phyloP scores from a whole-genome alignment of 306 rosid genomes.

The Rubus idaeus region DNA sequence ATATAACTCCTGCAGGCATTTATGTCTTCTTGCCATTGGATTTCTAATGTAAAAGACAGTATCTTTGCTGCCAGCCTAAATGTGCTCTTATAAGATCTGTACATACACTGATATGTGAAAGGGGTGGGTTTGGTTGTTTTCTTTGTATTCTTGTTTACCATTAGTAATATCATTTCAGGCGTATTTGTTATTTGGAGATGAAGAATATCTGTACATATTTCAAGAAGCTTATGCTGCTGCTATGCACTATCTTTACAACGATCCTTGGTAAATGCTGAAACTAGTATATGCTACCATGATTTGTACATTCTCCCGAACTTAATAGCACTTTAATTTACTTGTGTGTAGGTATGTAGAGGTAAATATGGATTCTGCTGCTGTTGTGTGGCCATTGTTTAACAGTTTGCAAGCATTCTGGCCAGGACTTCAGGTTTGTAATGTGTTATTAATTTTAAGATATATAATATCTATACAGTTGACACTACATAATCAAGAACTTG shows the following conservation, averaged over 20 bases:
- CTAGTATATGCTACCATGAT: constrained; percentile 35
- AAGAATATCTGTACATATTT: constrained; percentile 90
- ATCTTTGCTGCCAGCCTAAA: background rate
- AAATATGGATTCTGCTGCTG: constrained; percentile 94
- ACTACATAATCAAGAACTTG: constrained; percentile 18
- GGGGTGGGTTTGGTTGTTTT: constrained; percentile 1
- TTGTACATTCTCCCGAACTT: constrained; percentile 23
- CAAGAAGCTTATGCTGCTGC: constrained; percentile 98
- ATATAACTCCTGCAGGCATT: background rate
- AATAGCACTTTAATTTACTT: constrained; percentile 20
- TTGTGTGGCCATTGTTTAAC: constrained; percentile 96
- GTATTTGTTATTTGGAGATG: constrained; percentile 89
- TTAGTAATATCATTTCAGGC: constrained; percentile 57
- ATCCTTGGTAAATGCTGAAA: constrained; percentile 83
- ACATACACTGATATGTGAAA: background rate
- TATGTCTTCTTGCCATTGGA: background rate
- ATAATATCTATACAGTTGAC: constrained; percentile 19
- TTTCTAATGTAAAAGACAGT: background rate
- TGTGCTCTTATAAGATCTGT: background rate
- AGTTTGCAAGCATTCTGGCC: constrained; percentile 99
- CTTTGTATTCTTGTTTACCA: constrained; percentile 21
- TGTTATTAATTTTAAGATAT: constrained; percentile 17
- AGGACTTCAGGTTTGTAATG: constrained; percentile 84
- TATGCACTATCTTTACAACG: constrained; percentile 85
- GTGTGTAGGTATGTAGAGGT: constrained; percentile 89